phyloP scores from a whole-genome alignment of 2,329 filamentous ascomycete genomes.

The Lachnellula suecica region DNA sequence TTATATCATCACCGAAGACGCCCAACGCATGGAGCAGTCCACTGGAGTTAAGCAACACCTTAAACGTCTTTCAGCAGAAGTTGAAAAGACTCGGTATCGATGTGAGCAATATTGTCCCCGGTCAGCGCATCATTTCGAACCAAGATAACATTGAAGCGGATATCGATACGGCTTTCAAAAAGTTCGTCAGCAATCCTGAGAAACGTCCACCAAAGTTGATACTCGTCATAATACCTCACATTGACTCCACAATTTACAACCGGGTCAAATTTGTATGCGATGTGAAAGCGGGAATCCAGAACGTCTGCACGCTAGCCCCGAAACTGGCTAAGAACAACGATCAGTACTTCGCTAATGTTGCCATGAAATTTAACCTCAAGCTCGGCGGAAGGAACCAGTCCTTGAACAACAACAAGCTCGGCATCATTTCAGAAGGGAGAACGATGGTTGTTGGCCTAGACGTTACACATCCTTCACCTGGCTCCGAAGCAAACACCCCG shows the following conservation, averaged over 20 bases:
- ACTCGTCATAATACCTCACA: background rate
- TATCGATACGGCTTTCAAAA: too few species aligned
- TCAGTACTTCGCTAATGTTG: constrained; percentile 65
- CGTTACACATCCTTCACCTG: constrained; percentile 79
- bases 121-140: too few species aligned
- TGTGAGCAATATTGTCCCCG: too few species aligned
- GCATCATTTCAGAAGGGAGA: constrained; percentile 59
- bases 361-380: constrained; percentile 79
- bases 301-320: constrained; percentile 11
- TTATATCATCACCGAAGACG: constrained; percentile 3
- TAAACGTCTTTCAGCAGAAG: background rate
- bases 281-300: constrained; percentile 13
- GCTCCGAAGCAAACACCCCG: constrained; percentile 55
- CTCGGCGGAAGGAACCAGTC: constrained; percentile 68
- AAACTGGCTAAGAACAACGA: constrained; percentile 20
- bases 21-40: constrained; percentile 3
- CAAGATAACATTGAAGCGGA: too few species aligned
- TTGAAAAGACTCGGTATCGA: too few species aligned
- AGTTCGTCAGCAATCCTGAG: too few species aligned
- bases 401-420: constrained; percentile 52
- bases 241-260: constrained; percentile 14
- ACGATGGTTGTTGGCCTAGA: constrained; percentile 87
- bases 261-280: constrained; percentile 15
- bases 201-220: too few species aligned
- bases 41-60: too few species aligned